Evolutionary conservation across 768 basidiomycete genomes (phyloP).

Genomic region (Crepidotus variabilis): DNA sequence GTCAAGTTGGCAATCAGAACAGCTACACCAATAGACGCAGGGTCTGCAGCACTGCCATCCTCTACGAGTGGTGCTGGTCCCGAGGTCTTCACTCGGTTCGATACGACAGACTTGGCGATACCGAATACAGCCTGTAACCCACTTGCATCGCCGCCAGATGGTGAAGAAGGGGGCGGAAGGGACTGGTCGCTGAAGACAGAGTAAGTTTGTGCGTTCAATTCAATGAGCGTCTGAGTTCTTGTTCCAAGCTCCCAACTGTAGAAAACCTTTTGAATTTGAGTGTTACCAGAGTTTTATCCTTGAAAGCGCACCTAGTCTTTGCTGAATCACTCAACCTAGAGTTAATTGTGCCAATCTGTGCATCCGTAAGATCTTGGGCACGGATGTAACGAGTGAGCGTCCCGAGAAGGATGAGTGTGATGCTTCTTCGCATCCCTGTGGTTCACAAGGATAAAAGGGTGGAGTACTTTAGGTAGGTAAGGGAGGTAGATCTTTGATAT

Average conservation of each 20-base stretch:
- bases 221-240: slow-evolving; percentile 45
- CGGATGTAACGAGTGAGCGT: background rate
- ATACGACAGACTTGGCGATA: slow-evolving; percentile 50
- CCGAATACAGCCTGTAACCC: slow-evolving; percentile 51
- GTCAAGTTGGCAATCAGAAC: slow-evolving; percentile 59
- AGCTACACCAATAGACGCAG: slow-evolving; percentile 71
- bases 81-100: slow-evolving; percentile 37
- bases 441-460: too few relatives aligned
- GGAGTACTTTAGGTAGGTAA: too few relatives aligned
- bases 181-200: slow-evolving; percentile 37
- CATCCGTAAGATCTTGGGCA: slow-evolving; percentile 29
- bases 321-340: slow-evolving; percentile 33
- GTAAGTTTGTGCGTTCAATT: slow-evolving; percentile 39
- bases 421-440: background rate
- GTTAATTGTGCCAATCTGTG: slow-evolving; percentile 29
- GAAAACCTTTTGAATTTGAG: background rate
- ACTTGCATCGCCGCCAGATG: background rate
- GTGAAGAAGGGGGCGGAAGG: slow-evolving; percentile 21
- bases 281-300: background rate
- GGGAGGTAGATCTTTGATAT: too few relatives aligned
- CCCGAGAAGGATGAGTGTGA: background rate
- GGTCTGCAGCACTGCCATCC: slow-evolving; percentile 69
- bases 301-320: slow-evolving; percentile 27
- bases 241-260: slow-evolving; percentile 57
- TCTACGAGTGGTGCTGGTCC: slow-evolving; percentile 57